These are phyloP conservation scores for Schwanniomyces polymorphus DNA, from an alignment of 805 yeast genomes.

Conservation along the genomic window DNA sequence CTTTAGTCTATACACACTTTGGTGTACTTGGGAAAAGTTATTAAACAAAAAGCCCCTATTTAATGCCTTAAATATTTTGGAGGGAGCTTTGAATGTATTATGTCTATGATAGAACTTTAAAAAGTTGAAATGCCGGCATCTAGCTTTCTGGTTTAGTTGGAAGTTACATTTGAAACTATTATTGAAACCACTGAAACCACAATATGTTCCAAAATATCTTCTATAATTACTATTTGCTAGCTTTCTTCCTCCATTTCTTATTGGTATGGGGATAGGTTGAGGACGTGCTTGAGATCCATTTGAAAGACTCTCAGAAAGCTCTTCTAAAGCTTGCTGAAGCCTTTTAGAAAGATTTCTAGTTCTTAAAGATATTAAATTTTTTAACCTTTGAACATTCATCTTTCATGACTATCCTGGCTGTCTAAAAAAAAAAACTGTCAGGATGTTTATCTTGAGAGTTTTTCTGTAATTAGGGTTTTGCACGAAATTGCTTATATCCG, in stretches of 20 bases:
- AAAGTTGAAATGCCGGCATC: neutral
- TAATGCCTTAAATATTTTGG: conserved; percentile 2
- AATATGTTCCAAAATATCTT: conserved; percentile 22
- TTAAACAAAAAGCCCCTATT: conserved; percentile 19
- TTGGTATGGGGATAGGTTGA: conserved; percentile 40
- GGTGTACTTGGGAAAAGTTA: conserved; percentile 23
- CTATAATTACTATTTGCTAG: conserved; percentile 16
- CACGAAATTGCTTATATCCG: neutral
- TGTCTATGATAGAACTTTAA: conserved; percentile 4
- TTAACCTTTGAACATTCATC: conserved; percentile 21
- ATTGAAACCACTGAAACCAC: conserved; percentile 6
- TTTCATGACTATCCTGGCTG: neutral
- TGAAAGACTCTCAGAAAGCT: conserved; percentile 38
- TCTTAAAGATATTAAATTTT: conserved; percentile 44
- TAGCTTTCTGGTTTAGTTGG: neutral
- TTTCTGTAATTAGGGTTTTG: neutral
- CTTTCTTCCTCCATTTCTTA: conserved; percentile 17
- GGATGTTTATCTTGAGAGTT: neutral
- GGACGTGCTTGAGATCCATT: conserved; percentile 27
- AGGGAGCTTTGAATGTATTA: neutral
- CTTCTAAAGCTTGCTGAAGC: conserved; percentile 48
- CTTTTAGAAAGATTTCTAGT: conserved; percentile 48
- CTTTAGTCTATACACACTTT: conserved; percentile 16
- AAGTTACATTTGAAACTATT: neutral
- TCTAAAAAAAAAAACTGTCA: neutral